These are phyloP conservation scores for Aspergillus novofumigatus DNA, from an alignment of 2,329 filamentous ascomycete species.

Conservation along the genomic window DNA sequence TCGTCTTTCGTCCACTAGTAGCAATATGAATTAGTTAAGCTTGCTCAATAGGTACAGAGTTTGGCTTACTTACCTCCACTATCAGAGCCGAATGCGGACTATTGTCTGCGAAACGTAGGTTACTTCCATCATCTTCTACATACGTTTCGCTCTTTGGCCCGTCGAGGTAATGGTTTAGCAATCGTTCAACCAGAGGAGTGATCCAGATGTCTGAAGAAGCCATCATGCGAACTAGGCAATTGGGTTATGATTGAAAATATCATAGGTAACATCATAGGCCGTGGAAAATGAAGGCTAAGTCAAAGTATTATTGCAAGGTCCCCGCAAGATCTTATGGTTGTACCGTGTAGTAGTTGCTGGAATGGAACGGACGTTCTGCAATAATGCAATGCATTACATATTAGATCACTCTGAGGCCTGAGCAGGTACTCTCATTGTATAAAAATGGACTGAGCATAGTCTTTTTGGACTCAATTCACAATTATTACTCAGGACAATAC, in stretches of 20 bases:
- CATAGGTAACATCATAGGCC: constrained; percentile 2
- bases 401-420: neutral
- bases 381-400: neutral
- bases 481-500: neutral
- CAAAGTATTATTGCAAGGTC: neutral
- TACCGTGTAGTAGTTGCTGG: neutral
- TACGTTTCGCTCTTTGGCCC: constrained; percentile 9
- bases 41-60: neutral
- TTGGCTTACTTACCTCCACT: constrained; percentile 21
- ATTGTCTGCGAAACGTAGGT: constrained; percentile 25
- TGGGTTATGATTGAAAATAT: neutral
- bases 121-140: constrained; percentile 32
- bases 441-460: neutral
- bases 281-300: neutral
- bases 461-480: neutral
- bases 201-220: constrained; percentile 21
- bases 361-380: neutral
- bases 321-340: neutral
- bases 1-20: constrained; percentile 24
- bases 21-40: neutral
- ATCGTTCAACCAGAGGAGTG: constrained; percentile 19
- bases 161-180: constrained; percentile 17
- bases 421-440: neutral
- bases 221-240: constrained; percentile 20
- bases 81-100: constrained; percentile 22